phyloP scores from a whole-genome alignment of 2,329 filamentous ascomycete genomes.

The Plectosphaerella sp. region DNA sequence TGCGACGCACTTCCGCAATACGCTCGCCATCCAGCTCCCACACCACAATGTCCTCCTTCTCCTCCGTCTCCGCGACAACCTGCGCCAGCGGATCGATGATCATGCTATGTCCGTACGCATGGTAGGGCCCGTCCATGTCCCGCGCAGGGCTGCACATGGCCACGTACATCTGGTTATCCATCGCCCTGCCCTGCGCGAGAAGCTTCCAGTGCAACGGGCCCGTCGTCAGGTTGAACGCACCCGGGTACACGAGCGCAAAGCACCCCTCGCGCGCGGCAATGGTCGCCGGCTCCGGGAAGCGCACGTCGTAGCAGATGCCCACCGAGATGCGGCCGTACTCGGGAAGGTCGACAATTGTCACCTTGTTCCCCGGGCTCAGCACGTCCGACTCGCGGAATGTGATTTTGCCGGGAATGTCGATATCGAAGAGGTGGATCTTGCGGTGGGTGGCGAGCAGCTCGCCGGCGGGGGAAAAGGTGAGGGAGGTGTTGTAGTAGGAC shows the following conservation, averaged over 20 bases:
- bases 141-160: constrained; percentile 88
- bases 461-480: constrained; percentile 77
- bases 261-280: constrained; percentile 82
- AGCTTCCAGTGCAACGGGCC: constrained; percentile 89
- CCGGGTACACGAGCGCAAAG: constrained; percentile 87
- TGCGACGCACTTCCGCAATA: constrained; percentile 72
- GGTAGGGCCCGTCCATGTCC: constrained; percentile 71
- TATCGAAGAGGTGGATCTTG: constrained; percentile 96
- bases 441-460: constrained; percentile 81
- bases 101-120: constrained; percentile 90
- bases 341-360: constrained; percentile 82
- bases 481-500: constrained; percentile 79
- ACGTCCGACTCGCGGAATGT: constrained; percentile 88
- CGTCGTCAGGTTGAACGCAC: constrained; percentile 95
- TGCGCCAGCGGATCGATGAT: constrained; percentile 83
- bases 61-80: constrained; percentile 74
- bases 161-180: constrained; percentile 94
- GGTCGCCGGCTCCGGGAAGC: constrained; percentile 90
- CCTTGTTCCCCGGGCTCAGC: constrained; percentile 74
- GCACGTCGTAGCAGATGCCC: constrained; percentile 96
- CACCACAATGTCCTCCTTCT: constrained; percentile 71
- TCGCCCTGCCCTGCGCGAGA: constrained; percentile 73
- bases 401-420: constrained; percentile 94
- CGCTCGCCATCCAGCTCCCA: constrained; percentile 64
- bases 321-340: constrained; percentile 84